Evolutionary conservation across 140 eudicot species (phyloP), one percentile per base, ranked within the genome.

Genomic region (Oenanthe javanica): DNA sequence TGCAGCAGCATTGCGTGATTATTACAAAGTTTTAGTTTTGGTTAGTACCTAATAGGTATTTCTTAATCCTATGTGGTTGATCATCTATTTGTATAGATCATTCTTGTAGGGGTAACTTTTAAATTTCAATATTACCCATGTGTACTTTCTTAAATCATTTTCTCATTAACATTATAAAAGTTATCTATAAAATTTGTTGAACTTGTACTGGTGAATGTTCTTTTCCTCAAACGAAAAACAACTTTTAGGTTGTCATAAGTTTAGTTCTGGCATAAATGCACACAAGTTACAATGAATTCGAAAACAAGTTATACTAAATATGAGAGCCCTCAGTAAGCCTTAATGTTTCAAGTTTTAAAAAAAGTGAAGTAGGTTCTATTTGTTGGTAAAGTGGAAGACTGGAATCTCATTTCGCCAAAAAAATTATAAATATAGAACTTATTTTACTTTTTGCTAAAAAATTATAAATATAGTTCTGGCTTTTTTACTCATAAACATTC

Each of bases 21-120:
- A 55, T n/a, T 25, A 43, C 13, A 12, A 31, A 5, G 21, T 38
- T 64, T 38, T 54, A 23, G 10, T 70, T 51, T 69, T 42, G 54
- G 77, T 19, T 72, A 43, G 48, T 7, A 71, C 76, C 9, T 77
- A 52, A 40, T 82, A 66, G 86, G 81, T n/a, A 14, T 23, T 23
- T 23, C 16, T 9, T 11, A 64, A 64, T 18, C 72, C 11, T 66
- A 27, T 66, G 42, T 8, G 27, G 66, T 57, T 18, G 66, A 57
- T 18, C 36, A 59, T 3, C 38, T 23, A 55, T 45, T 47, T 63
- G 59, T 78, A 40, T 57, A 57, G 50, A 78, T 42, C 1, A 0
- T 61, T 42, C 45, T 42, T 59, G 42, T 18, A 45, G 6, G 11
- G 18, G 64, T 31, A 10, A 23, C 19, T 27, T 38, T 31, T 0